Evolutionary conservation across 2,329 filamentous ascomycete genomes (phyloP), one percentile per base, ranked within the genome.

Genomic region (Gnomoniopsis smithogilvyi): DNA sequence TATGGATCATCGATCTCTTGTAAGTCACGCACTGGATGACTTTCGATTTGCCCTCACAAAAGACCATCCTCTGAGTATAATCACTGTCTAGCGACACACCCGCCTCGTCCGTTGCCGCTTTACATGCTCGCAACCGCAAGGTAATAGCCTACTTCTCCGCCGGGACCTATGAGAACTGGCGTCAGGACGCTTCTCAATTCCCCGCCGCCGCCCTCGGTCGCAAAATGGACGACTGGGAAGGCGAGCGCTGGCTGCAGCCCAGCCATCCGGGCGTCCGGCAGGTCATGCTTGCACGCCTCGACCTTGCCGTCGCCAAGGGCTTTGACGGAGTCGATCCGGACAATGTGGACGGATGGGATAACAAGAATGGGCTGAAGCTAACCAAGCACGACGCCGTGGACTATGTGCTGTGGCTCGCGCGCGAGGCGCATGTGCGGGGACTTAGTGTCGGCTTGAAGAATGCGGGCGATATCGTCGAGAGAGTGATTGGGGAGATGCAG

Each of bases 81-180:
- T n/a, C 34, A 38, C 34, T 38, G 10, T 15, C 34, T 15, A 55
- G 52, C 53, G 60, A 62, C 59, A 63, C 58, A 21, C 51, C 56
- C 38, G 21, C 33, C 24, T 36, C 72, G 4, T 54, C 51, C 0
- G 80, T 86, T 48, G 60, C 70, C 1, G 67, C 69, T 2, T 72
- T 86, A 11, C 79, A 85, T 41, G 61, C 63, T 2, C 65, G 75
- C 34, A 76, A 76, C 14, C 78, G 80, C 63, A 83, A 79, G 58
- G 82, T 85, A 6, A 82, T 87, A 54, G 87, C 84, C 70, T 87
- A 87, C 67, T 87, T 87, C 70, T 83, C 79, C 12, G 83, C 81
- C 0, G 84, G 84, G 0, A 82, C 77, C n/a, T 85, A 78, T 61
- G 84, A 87, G 68, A 66, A 80, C 52, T 81, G 77, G 72, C 75